Evolutionary conservation across 352 stramenopile species (phyloP).

Genomic region (Phytophthora citrophthora): DNA sequence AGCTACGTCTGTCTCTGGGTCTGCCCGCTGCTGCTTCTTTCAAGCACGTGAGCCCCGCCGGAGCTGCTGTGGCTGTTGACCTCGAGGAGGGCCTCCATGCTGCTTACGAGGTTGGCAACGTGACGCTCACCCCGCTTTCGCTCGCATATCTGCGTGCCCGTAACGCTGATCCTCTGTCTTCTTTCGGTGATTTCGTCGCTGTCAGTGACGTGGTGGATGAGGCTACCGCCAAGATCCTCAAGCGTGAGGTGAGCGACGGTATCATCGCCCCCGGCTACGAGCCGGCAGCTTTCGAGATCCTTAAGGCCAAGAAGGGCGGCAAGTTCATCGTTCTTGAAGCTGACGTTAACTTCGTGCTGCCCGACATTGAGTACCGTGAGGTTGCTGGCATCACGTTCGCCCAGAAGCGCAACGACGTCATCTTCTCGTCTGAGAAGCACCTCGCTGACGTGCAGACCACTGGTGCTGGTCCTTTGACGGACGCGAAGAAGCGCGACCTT

Average conservation of each 20-base stretch:
- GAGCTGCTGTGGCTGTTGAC: slow-evolving; percentile 97
- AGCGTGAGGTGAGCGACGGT: slow-evolving; percentile 99
- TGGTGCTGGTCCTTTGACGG: slow-evolving; percentile 81
- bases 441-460: slow-evolving; percentile 94
- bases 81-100: slow-evolving; percentile 92
- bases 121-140: slow-evolving; percentile 93
- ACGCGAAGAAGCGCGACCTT: slow-evolving; percentile 96
- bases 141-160: slow-evolving; percentile 98
- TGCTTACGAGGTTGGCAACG: slow-evolving; percentile 95
- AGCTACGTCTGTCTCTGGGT: slow-evolving; percentile 95
- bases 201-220: slow-evolving; percentile 99
- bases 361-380: slow-evolving; percentile 97
- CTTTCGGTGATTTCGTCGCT: slow-evolving; percentile 99
- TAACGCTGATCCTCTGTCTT: slow-evolving; percentile 99
- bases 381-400: slow-evolving; percentile 98
- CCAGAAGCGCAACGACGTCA: slow-evolving; percentile 98
- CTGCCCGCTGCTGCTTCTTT: slow-evolving; percentile 97
- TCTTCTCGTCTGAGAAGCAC: slow-evolving; percentile 93
- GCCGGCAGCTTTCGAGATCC: slow-evolving; percentile 96
- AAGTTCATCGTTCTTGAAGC: slow-evolving; percentile 99
- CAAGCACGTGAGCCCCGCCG: slow-evolving; percentile 98
- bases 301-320: slow-evolving; percentile 99
- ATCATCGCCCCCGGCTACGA: slow-evolving; percentile 99
- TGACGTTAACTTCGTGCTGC: slow-evolving; percentile 92
- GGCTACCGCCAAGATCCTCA: slow-evolving; percentile 97